A percentile compares a stretch with the other conserved stretches of the same genome.
These are phyloP conservation scores for Babesia divergens DNA, from an alignment of 169 alveolate species.

Conservation along the genomic window DNA sequence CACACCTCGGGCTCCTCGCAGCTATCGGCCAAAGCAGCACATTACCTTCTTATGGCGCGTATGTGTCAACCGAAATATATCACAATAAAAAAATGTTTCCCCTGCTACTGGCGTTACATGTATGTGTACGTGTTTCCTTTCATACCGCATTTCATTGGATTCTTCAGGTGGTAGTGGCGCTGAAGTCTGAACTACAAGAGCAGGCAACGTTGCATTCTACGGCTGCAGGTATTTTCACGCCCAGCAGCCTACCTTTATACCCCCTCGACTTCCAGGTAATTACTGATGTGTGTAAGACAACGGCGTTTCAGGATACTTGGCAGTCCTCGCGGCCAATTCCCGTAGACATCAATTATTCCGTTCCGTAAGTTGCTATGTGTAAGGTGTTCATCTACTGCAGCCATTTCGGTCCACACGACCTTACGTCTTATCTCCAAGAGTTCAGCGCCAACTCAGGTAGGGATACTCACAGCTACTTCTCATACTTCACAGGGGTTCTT, in stretches of 20 bases:
- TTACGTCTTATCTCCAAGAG: slow-evolving; percentile 7
- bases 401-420: slow-evolving; percentile 44
- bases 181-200: not conserved
- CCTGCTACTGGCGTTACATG: not conserved
- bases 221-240: not conserved
- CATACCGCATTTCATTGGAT: not conserved
- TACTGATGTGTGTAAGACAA: not conserved
- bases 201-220: not conserved
- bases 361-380: slow-evolving; percentile 20
- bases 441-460: slow-evolving; percentile 21
- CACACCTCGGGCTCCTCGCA: too few species aligned
- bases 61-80: too few species aligned
- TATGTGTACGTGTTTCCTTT: not conserved
- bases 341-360: slow-evolving; percentile 53
- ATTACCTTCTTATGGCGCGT: too few species aligned
- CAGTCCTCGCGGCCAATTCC: slow-evolving; percentile 58
- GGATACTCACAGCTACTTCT: not conserved
- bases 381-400: not conserved
- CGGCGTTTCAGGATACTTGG: slow-evolving; percentile 49
- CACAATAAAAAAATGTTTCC: slow-evolving; percentile 6
- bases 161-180: slow-evolving; percentile 11
- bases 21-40: too few species aligned
- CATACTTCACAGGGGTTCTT: not conserved
- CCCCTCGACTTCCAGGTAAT: slow-evolving; percentile 61
- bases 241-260: slow-evolving; percentile 54